Percentiles rank a stretch among this genome's conserved stretches.
Conservation (phyloP, 208 protist genomes). For the Acanthamoeba lenticulata region DNA sequence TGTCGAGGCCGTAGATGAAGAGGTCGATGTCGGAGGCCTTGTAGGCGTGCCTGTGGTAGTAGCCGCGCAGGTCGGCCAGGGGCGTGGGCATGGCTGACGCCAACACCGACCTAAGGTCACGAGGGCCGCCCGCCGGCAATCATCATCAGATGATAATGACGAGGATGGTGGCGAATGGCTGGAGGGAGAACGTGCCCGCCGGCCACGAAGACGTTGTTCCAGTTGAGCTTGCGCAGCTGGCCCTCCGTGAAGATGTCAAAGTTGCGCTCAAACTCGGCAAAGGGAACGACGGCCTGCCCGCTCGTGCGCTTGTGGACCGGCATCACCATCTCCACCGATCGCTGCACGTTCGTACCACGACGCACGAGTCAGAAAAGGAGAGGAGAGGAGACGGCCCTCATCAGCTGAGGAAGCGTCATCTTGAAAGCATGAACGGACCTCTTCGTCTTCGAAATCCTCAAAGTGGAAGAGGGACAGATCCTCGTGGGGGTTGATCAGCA, state of each 20-base stretch:
- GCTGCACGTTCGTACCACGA: too few relatives aligned
- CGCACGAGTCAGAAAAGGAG: too few relatives aligned
- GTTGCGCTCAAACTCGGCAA: neutral
- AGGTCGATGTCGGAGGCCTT: conserved; percentile 23
- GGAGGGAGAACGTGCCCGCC: neutral
- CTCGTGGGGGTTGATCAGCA: neutral
- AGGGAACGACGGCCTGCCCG: neutral
- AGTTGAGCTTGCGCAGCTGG: conserved; percentile 46
- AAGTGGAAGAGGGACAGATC: neutral
- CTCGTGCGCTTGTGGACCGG: neutral
- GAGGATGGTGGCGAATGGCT: neutral
- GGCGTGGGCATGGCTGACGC: neutral
- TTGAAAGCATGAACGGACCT: too few relatives aligned
- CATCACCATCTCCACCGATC: neutral
- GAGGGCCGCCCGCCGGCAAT: neutral
- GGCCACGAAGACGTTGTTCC: conserved; percentile 35
- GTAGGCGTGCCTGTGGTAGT: conserved; percentile 1
- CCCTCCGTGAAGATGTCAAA: conserved; percentile 24
- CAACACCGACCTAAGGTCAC: neutral
- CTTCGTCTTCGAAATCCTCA: conserved; percentile 10
- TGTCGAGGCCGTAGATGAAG: neutral
- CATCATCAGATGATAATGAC: neutral
- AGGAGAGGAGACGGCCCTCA: too few relatives aligned
- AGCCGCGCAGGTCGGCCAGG: neutral
- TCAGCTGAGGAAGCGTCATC: too few relatives aligned